These are phyloP conservation scores for Boletus rubescentipes DNA, from an alignment of 768 basidiomycete genomes.

Conservation along the genomic window DNA sequence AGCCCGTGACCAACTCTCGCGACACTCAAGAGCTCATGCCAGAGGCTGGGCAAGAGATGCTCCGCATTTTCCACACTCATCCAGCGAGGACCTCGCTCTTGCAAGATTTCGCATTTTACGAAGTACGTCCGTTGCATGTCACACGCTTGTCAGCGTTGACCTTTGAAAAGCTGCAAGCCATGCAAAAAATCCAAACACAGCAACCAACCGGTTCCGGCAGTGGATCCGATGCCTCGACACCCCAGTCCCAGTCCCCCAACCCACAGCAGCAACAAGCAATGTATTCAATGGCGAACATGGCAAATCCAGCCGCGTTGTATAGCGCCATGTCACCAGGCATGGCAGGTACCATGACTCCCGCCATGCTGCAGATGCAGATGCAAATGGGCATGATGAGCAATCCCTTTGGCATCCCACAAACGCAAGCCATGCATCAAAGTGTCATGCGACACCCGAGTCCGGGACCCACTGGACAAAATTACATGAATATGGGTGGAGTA, in stretches of 20 bases:
- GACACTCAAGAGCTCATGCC: constrained; percentile 97
- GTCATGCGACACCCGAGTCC: constrained; percentile 83
- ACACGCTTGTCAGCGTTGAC: constrained; percentile 4
- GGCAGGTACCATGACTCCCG: constrained; percentile 29
- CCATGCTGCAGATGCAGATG: constrained; percentile 48
- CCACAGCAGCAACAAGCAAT: constrained; percentile 48
- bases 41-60: constrained; percentile 95
- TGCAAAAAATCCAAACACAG: constrained; percentile 62
- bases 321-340: constrained; percentile 33
- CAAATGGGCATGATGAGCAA: constrained; percentile 46
- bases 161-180: constrained; percentile 68
- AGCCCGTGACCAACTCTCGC: constrained; percentile 96
- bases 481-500: constrained; percentile 43
- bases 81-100: constrained; percentile 90
- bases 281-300: constrained; percentile 42
- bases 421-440: constrained; percentile 81
- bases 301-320: constrained; percentile 46
- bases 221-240: constrained; percentile 28
- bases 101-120: constrained; percentile 92
- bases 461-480: constrained; percentile 48
- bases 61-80: constrained; percentile 92
- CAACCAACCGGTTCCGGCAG: constrained; percentile 29
- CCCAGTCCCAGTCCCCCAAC: constrained; percentile 41
- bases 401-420: constrained; percentile 53
- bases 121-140: constrained; percentile 46